A percentile compares a stretch with the other conserved stretches of the same genome.
Conservation (phyloP, 164 flowering plant genomes). For the Annona cherimola region DNA sequence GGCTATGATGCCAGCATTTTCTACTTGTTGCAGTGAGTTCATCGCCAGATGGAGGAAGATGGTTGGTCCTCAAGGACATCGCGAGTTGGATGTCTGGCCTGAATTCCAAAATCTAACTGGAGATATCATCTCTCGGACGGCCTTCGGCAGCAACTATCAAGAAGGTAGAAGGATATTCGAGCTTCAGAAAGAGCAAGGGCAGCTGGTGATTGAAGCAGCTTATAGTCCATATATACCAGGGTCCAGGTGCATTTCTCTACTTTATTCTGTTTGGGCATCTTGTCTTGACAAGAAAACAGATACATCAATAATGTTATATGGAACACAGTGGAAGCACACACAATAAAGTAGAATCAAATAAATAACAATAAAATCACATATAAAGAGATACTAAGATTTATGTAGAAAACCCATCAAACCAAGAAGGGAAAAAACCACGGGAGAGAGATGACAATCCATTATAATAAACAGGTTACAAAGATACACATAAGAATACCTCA, state of each 20-base stretch:
- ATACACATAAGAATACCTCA: no score
- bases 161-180: conserved; percentile 20
- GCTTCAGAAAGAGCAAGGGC: conserved; percentile 24
- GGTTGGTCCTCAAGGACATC: conserved; percentile 4
- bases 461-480: no score
- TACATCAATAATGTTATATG: no score
- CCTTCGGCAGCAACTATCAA: conserved; percentile 23
- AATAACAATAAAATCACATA: no score
- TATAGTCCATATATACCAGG: conserved; percentile 28
- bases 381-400: no score
- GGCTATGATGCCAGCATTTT: conserved; percentile 25
- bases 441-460: no score
- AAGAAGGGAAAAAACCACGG: no score
- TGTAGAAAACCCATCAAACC: no score
- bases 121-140: conserved; percentile 17
- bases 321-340: no score
- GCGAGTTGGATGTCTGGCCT: conserved; percentile 21
- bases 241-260: conserved; percentile 19
- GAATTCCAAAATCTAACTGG: conserved; percentile 13
- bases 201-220: conserved; percentile 6
- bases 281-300: no score
- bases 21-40: conserved; percentile 11
- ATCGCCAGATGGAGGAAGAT: conserved; percentile 18
- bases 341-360: no score
- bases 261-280: not conserved